Percentiles rank a stretch among this genome's conserved stretches.
Conservation (phyloP, 2,329 filamentous ascomycete species). For the Trichoderma gracile region DNA sequence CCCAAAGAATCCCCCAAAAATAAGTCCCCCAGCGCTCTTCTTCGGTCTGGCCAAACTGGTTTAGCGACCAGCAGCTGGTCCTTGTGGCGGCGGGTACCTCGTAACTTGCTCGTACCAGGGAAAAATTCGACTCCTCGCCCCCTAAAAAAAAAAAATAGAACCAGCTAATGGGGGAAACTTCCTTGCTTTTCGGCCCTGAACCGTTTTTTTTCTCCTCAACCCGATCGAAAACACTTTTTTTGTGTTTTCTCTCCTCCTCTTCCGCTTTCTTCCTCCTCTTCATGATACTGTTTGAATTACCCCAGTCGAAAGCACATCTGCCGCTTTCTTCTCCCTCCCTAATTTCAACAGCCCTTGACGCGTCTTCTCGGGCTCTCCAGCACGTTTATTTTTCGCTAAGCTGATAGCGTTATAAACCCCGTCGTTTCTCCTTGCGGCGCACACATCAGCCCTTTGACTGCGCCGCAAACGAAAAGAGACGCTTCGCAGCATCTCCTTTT, state of each 20-base stretch:
- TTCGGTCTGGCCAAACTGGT: slow-evolving; percentile 7
- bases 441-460: slow-evolving; percentile 21
- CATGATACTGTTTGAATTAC: too few species aligned
- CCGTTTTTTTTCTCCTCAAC: not conserved
- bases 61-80: slow-evolving; percentile 21
- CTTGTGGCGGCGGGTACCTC: slow-evolving; percentile 20
- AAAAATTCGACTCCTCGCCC: slow-evolving; percentile 15
- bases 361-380: not conserved
- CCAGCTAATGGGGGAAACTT: not conserved
- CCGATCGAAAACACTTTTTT: not conserved
- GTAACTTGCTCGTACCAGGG: not conserved
- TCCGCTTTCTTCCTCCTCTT: too few species aligned
- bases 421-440: slow-evolving; percentile 24
- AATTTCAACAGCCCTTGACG: slow-evolving; percentile 17
- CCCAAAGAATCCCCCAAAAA: not conserved
- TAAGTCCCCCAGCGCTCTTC: slow-evolving; percentile 1
- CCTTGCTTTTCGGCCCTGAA: not conserved
- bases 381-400: slow-evolving; percentile 16
- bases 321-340: slow-evolving; percentile 5
- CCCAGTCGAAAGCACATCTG: not conserved
- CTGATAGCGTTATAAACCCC: slow-evolving; percentile 24
- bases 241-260: not conserved
- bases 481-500: slow-evolving; percentile 13
- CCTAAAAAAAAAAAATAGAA: not conserved
- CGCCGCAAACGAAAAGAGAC: slow-evolving; percentile 22